Evolutionary conservation across 768 basidiomycete species (phyloP), one percentile per base, ranked within the genome.

Genomic region (Jaapia argillacea): DNA sequence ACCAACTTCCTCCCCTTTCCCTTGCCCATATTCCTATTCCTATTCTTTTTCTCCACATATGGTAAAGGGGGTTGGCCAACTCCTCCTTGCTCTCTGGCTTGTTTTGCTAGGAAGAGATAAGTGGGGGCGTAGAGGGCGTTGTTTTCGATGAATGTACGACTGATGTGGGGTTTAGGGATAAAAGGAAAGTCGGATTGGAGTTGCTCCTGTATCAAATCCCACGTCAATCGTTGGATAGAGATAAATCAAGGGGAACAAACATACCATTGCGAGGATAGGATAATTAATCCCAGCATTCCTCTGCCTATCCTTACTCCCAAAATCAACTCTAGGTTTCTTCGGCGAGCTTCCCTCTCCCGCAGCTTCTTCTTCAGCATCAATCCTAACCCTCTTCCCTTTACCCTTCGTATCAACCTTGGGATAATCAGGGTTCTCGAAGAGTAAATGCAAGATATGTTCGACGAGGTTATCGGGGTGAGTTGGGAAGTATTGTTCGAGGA

Each of bases 41-140:
- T 55, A 2, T 54, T 51, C 48, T 68, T 71, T 23, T 58, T 57
- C 21, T 46, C 59, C 16, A 51, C 54, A 52, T 70, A 72, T 0
- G 70, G 68, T 18, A 60, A 61, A 1, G 52, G 46, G 0, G 47
- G 48, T n/a, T n/a, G n/a, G n/a, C n/a, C n/a, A n/a, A n/a, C 31
- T 5, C 53, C 49, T 48, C 58, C 44, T 51, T 54, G 23, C 62
- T 59, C 45, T 72, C 64, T 37, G 67, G 64, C 0, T 52, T 51
- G 6, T 90, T 65, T 12, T 58, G 58, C 23, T n/a, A n/a, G n/a
- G n/a, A n/a, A n/a, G n/a, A 85, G 56, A 54, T 78, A 74, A 0
- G 85, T 69, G 0, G 86, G 83, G 0, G 79, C 83, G 52, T 86
- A 91, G 24, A 85, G 67, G 1, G 50, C 51, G 6, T 67, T 64